Percentiles rank a stretch among this genome's conserved stretches.
Conservation (phyloP, 2,329 filamentous ascomycete genomes). For the Plectosphaerella cucumerina region DNA sequence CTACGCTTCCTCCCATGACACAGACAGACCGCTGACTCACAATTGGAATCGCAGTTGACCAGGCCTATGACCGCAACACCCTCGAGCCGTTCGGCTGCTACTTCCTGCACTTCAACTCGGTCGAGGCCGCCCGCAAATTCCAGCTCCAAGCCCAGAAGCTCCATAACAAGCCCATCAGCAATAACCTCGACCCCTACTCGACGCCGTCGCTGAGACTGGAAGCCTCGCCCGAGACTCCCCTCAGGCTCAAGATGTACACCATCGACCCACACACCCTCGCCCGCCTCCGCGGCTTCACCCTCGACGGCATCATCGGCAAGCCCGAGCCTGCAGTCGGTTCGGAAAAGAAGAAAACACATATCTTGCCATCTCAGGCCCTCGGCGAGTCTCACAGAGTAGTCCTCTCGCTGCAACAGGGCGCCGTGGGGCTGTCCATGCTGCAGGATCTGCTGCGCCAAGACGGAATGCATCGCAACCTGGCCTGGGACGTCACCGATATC, state of each 20-base stretch:
- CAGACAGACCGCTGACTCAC: background rate
- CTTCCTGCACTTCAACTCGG: constrained; percentile 62
- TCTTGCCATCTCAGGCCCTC: background rate
- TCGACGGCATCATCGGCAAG: constrained; percentile 7
- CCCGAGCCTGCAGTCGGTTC: background rate
- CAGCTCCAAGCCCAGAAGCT: constrained; percentile 41
- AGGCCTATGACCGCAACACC: constrained; percentile 59
- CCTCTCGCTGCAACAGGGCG: constrained; percentile 28
- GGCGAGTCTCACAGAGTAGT: constrained; percentile 23
- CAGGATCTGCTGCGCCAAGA: constrained; percentile 35
- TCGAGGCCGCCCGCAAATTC: constrained; percentile 58
- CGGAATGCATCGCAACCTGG: constrained; percentile 28
- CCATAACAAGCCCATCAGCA: constrained; percentile 17
- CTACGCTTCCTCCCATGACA: background rate
- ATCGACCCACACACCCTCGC: constrained; percentile 21
- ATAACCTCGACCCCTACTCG: too few relatives aligned
- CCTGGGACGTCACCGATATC: constrained; percentile 15
- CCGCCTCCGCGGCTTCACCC: constrained; percentile 9
- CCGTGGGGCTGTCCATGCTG: constrained; percentile 21
- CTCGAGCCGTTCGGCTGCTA: constrained; percentile 62
- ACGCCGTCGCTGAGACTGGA: too few relatives aligned
- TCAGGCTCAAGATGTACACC: constrained; percentile 11
- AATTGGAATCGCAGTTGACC: constrained; percentile 42
- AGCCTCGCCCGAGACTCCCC: constrained; percentile 22
- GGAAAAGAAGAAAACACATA: background rate